Percentiles rank a stretch among this genome's conserved stretches.
Conservation (phyloP, 2,329 filamentous ascomycete genomes). For the Westerdykella aurantiaca region DNA sequence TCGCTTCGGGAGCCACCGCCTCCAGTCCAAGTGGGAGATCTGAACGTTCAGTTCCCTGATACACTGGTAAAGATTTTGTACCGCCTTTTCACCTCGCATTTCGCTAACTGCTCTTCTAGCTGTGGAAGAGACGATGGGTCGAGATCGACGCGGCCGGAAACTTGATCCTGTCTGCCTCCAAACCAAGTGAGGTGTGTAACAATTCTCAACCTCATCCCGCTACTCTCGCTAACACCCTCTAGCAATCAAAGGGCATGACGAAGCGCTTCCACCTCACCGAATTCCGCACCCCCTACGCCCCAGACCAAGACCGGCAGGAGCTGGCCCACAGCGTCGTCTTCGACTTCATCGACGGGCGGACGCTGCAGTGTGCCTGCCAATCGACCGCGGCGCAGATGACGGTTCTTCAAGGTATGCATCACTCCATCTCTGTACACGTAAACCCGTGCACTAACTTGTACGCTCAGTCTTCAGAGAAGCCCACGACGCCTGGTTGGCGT, state of each 20-base stretch:
- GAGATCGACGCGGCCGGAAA: constrained; percentile 79
- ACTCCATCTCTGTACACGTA: background rate
- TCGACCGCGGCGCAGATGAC: constrained; percentile 29
- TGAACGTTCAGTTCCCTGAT: constrained; percentile 96
- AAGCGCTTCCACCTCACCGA: constrained; percentile 84
- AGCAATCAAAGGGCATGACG: constrained; percentile 50
- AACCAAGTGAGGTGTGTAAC: constrained; percentile 47
- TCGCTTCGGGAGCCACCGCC: constrained; percentile 42
- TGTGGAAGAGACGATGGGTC: constrained; percentile 93
- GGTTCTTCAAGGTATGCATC: constrained; percentile 31
- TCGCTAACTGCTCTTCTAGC: constrained; percentile 30
- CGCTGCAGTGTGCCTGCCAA: constrained; percentile 54
- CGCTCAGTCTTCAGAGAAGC: constrained; percentile 31
- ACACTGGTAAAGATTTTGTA: constrained; percentile 54
- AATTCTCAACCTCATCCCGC: background rate
- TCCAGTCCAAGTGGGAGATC: constrained; percentile 71
- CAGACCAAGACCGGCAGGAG: constrained; percentile 88
- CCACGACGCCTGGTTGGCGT: constrained; percentile 34
- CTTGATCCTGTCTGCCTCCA: constrained; percentile 69
- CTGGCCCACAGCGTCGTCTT: constrained; percentile 75
- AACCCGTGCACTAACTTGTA: constrained; percentile 9
- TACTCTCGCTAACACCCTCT: constrained; percentile 16
- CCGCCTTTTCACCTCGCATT: background rate
- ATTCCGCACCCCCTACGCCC: constrained; percentile 71
- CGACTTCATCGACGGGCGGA: constrained; percentile 57